Evolutionary conservation across 805 yeast species (phyloP).

Genomic region (Kluyveromyces nonfermentans): DNA sequence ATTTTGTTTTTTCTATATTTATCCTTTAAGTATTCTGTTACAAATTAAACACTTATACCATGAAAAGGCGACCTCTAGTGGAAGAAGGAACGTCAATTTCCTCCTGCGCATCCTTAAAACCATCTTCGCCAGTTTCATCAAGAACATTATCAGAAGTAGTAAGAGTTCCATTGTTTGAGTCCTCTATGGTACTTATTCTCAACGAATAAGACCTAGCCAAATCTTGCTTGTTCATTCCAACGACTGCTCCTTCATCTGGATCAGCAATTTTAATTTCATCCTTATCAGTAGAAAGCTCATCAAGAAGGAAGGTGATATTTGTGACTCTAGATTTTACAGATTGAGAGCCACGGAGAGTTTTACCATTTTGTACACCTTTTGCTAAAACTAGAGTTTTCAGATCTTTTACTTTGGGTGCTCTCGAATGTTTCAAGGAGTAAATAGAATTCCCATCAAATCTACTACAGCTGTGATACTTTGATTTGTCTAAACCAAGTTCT

Average conservation of each 20-base stretch:
- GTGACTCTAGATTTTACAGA: conserved; percentile 30
- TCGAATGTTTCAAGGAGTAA: conserved; percentile 6
- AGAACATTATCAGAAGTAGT: neutral
- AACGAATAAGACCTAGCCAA: conserved; percentile 23
- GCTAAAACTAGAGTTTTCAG: conserved; percentile 17
- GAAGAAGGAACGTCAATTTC: conserved; percentile 14
- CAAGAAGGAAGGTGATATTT: conserved; percentile 28
- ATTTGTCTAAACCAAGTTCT: neutral
- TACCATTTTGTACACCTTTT: conserved; percentile 2
- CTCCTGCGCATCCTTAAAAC: conserved; percentile 25
- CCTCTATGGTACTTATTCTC: conserved; percentile 9
- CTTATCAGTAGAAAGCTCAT: conserved; percentile 19
- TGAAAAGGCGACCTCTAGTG: conserved; percentile 25
- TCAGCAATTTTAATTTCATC: conserved; percentile 21
- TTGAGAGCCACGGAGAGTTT: conserved; percentile 23
- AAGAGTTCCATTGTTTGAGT: conserved; percentile 11
- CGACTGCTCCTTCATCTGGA: conserved; percentile 28
- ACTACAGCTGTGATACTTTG: neutral
- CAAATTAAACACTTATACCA: conserved; percentile 2
- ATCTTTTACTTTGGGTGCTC: conserved; percentile 23
- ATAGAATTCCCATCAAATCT: conserved; percentile 3
- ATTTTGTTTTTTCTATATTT: neutral
- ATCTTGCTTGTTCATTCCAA: conserved; percentile 25
- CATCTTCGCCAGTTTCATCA: conserved; percentile 13
- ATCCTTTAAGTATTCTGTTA: neutral